Conservation (phyloP, 2,329 filamentous ascomycete species). For the Aspergillus neoniger region DNA sequence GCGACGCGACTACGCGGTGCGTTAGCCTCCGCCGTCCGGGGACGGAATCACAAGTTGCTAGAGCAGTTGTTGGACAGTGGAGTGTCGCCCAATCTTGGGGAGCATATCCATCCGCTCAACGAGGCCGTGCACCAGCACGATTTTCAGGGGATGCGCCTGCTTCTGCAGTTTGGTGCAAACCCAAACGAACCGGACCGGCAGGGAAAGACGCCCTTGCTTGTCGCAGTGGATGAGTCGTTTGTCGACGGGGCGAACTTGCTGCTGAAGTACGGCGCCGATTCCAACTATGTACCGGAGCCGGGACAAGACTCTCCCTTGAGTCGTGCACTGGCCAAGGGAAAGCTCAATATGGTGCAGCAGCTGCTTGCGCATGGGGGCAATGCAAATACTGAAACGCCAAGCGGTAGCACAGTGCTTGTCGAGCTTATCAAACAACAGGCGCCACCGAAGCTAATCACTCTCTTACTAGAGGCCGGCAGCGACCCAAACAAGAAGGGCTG, state of each 20-base stretch:
- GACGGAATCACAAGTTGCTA: conserved; percentile 58
- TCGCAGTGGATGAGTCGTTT: conserved; percentile 56
- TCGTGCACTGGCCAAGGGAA: conserved; percentile 54
- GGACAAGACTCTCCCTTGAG: conserved; percentile 59
- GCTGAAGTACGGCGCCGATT: conserved; percentile 65
- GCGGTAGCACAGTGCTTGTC: conserved; percentile 64
- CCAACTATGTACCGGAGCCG: conserved; percentile 54
- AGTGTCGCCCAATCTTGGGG: conserved; percentile 53
- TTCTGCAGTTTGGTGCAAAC: conserved; percentile 60
- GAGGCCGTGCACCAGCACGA: conserved; percentile 57
- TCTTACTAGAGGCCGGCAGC: conserved; percentile 62
- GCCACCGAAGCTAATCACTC: conserved; percentile 57
- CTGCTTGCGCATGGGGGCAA: conserved; percentile 65
- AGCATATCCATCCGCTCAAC: conserved; percentile 53
- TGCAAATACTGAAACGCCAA: conserved; percentile 54
- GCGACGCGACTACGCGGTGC: conserved; percentile 29
- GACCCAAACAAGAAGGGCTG: conserved; percentile 62
- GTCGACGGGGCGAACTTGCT: conserved; percentile 60
- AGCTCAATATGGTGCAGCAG: conserved; percentile 60
- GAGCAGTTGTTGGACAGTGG: conserved; percentile 62
- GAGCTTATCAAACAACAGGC: conserved; percentile 62
- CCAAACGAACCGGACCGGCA: conserved; percentile 55
- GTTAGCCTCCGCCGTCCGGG: conserved; percentile 58
- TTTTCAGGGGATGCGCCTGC: conserved; percentile 55
- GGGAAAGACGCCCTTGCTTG: conserved; percentile 55